phyloP scores from a whole-genome alignment of 1,139 yeast species.

The Pneumocystis wakefieldiae region DNA sequence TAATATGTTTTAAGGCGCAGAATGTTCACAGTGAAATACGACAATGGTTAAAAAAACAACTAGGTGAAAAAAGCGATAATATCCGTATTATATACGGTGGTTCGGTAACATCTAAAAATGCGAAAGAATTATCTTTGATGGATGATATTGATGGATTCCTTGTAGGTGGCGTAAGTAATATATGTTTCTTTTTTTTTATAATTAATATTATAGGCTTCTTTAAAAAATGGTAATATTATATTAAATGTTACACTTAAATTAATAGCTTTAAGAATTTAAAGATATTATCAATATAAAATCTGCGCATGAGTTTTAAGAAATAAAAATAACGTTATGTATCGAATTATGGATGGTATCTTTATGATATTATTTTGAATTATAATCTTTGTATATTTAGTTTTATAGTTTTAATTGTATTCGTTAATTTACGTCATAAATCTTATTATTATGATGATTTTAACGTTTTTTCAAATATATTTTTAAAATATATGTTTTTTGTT shows the following conservation, averaged over 20 bases:
- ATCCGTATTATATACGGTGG: conserved; percentile 97
- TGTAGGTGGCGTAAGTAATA: conserved; percentile 68
- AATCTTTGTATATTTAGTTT: no score
- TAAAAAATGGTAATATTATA: neutral
- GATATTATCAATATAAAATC: neutral
- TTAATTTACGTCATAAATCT: no score
- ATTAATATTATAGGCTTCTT: neutral
- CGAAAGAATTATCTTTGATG: conserved; percentile 79
- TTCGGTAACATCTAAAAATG: conserved; percentile 92
- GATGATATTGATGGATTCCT: conserved; percentile 94
- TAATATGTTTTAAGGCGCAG: conserved; percentile 10
- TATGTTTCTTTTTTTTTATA: neutral
- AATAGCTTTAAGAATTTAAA: neutral
- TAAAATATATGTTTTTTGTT: no score
- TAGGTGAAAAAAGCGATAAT: conserved; percentile 66
- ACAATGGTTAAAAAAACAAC: conserved; percentile 57
- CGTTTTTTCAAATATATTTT: no score
- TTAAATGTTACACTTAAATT: neutral
- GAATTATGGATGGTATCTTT: no score
- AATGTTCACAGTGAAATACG: conserved; percentile 85
- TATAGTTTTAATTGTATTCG: no score
- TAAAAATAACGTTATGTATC: neutral
- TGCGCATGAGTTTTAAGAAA: neutral
- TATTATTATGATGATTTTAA: no score
- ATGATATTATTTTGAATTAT: no score